These are phyloP conservation scores for Malus sieversii DNA, from an alignment of 306 rosid species.

Conservation along the genomic window DNA sequence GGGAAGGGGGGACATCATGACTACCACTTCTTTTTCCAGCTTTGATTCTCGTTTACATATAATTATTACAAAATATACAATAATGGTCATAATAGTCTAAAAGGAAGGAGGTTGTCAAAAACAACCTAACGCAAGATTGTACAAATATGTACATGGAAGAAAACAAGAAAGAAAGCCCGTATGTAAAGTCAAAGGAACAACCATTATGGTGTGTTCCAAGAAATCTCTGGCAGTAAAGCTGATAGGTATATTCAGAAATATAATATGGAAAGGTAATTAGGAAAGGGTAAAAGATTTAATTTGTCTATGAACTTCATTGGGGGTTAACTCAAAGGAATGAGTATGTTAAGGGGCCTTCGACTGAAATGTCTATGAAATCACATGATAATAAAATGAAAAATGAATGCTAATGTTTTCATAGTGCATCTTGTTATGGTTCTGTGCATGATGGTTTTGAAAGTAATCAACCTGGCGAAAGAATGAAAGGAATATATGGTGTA, in stretches of 20 bases:
- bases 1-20: not conserved
- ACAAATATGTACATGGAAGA: not conserved
- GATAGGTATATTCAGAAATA: not conserved
- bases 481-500: not conserved
- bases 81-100: not conserved
- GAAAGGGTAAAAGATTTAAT: not conserved
- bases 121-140: not conserved
- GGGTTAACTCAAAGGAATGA: not conserved
- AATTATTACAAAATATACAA: not conserved
- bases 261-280: not conserved
- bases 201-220: not conserved
- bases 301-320: not conserved
- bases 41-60: not conserved
- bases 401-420: not conserved
- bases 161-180: not conserved
- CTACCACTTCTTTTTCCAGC: not conserved
- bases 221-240: not conserved
- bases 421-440: not conserved
- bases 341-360: not conserved
- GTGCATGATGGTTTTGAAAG: not conserved
- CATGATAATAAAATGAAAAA: not conserved
- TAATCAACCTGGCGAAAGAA: not conserved
- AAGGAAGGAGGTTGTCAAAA: not conserved
- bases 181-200: not conserved
- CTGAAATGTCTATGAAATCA: not conserved